These are phyloP conservation scores for Schoenoplectus tabernaemontani DNA, from an alignment of 202 grass and related monocot genomes.

Conservation along the genomic window DNA sequence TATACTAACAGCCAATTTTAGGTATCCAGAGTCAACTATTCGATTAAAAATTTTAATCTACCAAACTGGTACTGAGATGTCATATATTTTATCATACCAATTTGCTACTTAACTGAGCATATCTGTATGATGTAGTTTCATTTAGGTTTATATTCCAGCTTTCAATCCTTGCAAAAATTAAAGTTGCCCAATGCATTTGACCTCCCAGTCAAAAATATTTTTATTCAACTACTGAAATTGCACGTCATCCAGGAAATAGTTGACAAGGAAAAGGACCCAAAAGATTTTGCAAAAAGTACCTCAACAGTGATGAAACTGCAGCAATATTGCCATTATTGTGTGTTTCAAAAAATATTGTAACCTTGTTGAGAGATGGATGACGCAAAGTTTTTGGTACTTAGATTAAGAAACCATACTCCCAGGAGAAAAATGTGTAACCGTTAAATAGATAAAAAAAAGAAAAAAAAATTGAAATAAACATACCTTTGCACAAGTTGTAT, in stretches of 20 bases:
- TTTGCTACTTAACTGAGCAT: neutral
- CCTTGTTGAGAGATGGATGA: neutral
- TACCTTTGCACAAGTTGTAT: constrained; percentile 59
- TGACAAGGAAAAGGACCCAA: too few relatives aligned
- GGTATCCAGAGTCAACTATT: constrained; percentile 13
- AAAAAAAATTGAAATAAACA: constrained; percentile 7
- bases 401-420: neutral
- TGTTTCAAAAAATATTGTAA: neutral
- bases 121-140: constrained; percentile 1
- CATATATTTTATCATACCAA: neutral
- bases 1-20: neutral
- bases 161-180: neutral
- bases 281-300: neutral
- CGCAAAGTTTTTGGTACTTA: neutral
- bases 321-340: neutral
- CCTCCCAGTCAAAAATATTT: neutral
- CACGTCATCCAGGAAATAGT: neutral
- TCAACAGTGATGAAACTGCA: neutral
- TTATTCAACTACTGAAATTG: constrained; percentile 7
- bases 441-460: neutral
- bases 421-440: neutral
- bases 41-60: constrained; percentile 12
- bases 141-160: neutral
- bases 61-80: constrained; percentile 4
- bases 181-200: neutral